Evolutionary conservation across 306 rosid species (phyloP).

Genomic region (Lupinus albus): DNA sequence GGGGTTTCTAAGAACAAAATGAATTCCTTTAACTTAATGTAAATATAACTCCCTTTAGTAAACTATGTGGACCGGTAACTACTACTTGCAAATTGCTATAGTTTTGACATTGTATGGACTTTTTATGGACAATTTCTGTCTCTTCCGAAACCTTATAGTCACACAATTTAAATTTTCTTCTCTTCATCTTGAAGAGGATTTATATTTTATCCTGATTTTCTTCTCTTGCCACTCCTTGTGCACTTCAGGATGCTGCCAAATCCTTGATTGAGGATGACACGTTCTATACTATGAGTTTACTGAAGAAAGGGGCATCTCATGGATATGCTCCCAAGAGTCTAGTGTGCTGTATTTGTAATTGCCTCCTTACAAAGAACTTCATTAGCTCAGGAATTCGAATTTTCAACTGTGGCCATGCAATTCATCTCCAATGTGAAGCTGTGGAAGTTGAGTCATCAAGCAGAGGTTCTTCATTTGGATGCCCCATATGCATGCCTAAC

Average conservation of each 20-base stretch:
- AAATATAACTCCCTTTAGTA: constrained; percentile 8
- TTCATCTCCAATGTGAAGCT: constrained; percentile 83
- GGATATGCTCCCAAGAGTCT: constrained; percentile 82
- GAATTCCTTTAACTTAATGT: constrained; percentile 1
- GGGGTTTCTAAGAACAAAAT: not conserved
- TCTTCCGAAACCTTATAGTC: not conserved
- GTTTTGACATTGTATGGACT: constrained; percentile 23
- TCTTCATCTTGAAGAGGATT: constrained; percentile 22
- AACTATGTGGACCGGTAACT: not conserved
- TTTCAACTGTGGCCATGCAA: constrained; percentile 93
- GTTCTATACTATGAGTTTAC: constrained; percentile 87
- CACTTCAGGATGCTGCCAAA: constrained; percentile 85
- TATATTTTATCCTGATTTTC: constrained; percentile 19
- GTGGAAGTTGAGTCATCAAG: constrained; percentile 46
- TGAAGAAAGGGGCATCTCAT: constrained; percentile 93
- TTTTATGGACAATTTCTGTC: not conserved
- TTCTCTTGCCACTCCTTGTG: constrained; percentile 22
- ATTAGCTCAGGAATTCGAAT: constrained; percentile 71
- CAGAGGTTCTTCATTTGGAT: constrained; percentile 60
- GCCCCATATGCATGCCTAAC: constrained; percentile 87
- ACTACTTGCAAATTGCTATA: not conserved
- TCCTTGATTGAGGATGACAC: constrained; percentile 94
- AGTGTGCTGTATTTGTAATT: constrained; percentile 73
- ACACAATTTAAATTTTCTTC: constrained; percentile 17
- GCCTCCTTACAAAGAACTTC: constrained; percentile 65